A percentile compares a stretch with the other conserved stretches of the same genome.
Conservation (phyloP, 495 filamentous ascomycete genomes). For the Neurospora sp. region DNA sequence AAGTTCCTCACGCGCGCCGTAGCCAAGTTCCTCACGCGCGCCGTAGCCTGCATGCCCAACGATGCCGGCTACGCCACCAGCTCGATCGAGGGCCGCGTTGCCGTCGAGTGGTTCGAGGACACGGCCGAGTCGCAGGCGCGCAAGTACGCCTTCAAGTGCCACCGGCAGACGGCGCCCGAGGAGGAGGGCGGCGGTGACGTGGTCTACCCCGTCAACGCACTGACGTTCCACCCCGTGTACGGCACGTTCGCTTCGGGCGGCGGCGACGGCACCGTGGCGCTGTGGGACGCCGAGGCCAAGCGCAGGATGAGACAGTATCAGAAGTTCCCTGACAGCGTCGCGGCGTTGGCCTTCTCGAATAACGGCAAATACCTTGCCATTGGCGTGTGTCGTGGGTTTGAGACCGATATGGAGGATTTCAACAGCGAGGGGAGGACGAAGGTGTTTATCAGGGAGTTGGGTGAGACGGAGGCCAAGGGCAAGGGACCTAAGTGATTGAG, state of each 20-base stretch:
- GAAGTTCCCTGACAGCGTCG: conserved; percentile 66
- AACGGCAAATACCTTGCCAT: conserved; percentile 80
- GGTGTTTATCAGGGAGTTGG: conserved; percentile 72
- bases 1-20: no score
- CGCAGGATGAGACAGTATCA: conserved; percentile 84
- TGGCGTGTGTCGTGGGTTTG: conserved; percentile 80
- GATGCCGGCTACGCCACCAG: conserved; percentile 81
- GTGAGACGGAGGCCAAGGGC: conserved; percentile 78
- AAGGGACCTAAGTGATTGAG: conserved; percentile 54
- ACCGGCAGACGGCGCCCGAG: conserved; percentile 52
- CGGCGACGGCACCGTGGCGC: conserved; percentile 84
- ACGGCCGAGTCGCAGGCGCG: conserved; percentile 70
- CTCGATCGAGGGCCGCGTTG: conserved; percentile 86
- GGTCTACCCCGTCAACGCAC: conserved; percentile 89
- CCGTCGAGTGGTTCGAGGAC: conserved; percentile 96
- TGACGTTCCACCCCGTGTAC: conserved; percentile 82
- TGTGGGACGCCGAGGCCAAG: conserved; percentile 94
- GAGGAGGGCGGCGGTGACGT: conserved; percentile 62
- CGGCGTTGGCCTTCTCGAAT: conserved; percentile 61
- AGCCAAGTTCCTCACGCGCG: no score
- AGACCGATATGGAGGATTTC: conserved; percentile 77
- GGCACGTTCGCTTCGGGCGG: conserved; percentile 91
- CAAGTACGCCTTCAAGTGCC: conserved; percentile 98
- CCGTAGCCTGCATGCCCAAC: no score
- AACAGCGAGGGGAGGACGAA: conserved; percentile 58